Evolutionary conservation across 2,329 filamentous ascomycete species (phyloP).

Genomic region (Botryosphaeria dothidea): DNA sequence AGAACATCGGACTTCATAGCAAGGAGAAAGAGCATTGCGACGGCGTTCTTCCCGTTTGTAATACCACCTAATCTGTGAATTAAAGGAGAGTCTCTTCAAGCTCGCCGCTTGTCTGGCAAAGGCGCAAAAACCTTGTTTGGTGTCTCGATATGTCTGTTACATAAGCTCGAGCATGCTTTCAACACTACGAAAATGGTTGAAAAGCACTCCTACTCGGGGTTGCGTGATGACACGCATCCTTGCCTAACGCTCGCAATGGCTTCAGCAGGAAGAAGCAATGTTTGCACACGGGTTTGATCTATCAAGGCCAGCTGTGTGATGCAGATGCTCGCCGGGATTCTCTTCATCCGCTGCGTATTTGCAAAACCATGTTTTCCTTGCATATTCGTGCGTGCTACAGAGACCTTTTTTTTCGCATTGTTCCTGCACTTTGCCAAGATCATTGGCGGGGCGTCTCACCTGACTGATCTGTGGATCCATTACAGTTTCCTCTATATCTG

Average conservation of each 20-base stretch:
- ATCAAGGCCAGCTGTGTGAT: neutral
- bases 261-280: neutral
- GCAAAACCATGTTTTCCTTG: neutral
- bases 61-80: slow-evolving; percentile 3
- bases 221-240: too few species aligned
- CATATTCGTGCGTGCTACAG: neutral
- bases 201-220: too few species aligned
- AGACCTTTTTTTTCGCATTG: neutral
- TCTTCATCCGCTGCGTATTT: neutral
- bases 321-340: neutral
- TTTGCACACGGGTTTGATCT: neutral
- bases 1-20: neutral
- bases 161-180: too few species aligned
- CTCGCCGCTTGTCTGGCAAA: neutral
- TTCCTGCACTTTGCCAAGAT: neutral
- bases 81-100: neutral
- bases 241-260: too few species aligned
- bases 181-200: too few species aligned
- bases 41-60: slow-evolving; percentile 10
- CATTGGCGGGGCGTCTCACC: neutral
- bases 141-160: neutral
- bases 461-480: neutral
- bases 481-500: neutral
- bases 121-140: neutral
- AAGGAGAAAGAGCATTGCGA: slow-evolving; percentile 11